phyloP scores from a whole-genome alignment of 2,329 filamentous ascomycete genomes.

The Clarireedia monteithiana region DNA sequence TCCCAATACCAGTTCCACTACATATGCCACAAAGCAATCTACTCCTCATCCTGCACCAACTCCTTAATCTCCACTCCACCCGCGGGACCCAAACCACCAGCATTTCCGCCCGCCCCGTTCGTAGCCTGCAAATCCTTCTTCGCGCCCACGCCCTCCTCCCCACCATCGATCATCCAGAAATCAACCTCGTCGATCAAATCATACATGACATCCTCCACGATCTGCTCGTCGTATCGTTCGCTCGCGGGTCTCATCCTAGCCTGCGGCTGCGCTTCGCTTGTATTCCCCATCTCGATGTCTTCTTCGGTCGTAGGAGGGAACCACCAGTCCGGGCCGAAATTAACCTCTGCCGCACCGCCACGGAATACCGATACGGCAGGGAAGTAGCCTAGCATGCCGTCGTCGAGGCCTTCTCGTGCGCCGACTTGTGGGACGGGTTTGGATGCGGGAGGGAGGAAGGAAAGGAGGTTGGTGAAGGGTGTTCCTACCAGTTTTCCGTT shows the following conservation, averaged over 20 bases:
- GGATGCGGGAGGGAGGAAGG: conserved; percentile 87
- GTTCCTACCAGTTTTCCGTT: conserved; percentile 84
- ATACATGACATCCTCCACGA: conserved; percentile 87
- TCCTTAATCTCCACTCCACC: conserved; percentile 53
- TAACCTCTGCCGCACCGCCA: conserved; percentile 83
- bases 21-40: not conserved
- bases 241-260: conserved; percentile 46
- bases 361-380: conserved; percentile 88
- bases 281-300: conserved; percentile 42
- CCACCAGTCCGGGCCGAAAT: conserved; percentile 94
- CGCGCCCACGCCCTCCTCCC: conserved; percentile 21
- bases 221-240: conserved; percentile 84
- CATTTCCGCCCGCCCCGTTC: conserved; percentile 14
- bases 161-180: conserved; percentile 62
- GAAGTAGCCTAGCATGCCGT: conserved; percentile 93
- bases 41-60: conserved; percentile 52
- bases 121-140: conserved; percentile 15
- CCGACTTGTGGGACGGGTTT: conserved; percentile 63
- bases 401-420: conserved; percentile 80
- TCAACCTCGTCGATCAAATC: conserved; percentile 94
- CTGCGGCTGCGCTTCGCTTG: conserved; percentile 21
- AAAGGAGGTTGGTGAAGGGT: conserved; percentile 77
- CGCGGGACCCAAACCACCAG: conserved; percentile 15
- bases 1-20: too few species aligned
- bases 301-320: conserved; percentile 56